Percentiles rank a stretch among this genome's conserved stretches.
Evolutionary conservation across 805 yeast species (phyloP).

Genomic region (Saturnispora diversa): DNA sequence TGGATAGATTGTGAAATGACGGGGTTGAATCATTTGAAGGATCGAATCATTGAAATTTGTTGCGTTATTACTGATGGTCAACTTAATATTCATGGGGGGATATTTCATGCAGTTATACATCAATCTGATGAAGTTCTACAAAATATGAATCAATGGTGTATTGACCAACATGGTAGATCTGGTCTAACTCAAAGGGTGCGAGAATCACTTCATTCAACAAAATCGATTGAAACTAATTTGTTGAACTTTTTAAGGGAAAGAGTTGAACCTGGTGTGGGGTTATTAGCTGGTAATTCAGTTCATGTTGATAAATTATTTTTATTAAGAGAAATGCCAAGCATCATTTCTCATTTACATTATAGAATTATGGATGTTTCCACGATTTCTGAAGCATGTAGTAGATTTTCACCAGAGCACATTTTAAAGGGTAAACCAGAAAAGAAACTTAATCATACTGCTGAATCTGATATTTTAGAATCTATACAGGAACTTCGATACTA

Average conservation of each 20-base stretch:
- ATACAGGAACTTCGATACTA: constrained; percentile 78
- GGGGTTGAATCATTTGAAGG: constrained; percentile 74
- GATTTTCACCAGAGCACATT: constrained; percentile 9
- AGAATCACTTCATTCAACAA: too few relatives aligned
- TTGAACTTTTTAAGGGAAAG: constrained; percentile 50
- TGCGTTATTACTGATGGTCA: constrained; percentile 83
- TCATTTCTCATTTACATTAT: constrained; percentile 54
- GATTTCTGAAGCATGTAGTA: constrained; percentile 63
- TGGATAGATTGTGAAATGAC: constrained; percentile 99
- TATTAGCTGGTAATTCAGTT: constrained; percentile 85
- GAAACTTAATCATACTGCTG: constrained; percentile 73
- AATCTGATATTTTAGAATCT: constrained; percentile 80
- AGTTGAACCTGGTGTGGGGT: constrained; percentile 50
- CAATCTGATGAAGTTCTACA: constrained; percentile 54
- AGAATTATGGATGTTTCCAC: constrained; percentile 88
- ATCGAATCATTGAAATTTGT: constrained; percentile 84
- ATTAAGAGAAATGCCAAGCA: constrained; percentile 73
- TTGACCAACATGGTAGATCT: constrained; percentile 62
- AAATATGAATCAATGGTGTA: constrained; percentile 84
- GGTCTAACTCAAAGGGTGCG: constrained; percentile 75
- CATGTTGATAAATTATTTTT: constrained; percentile 87
- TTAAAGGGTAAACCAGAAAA: constrained; percentile 58
- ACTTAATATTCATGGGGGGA: constrained; percentile 56
- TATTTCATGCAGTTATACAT: constrained; percentile 73
- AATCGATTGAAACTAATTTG: too few relatives aligned